Percentiles rank a stretch among this genome's conserved stretches.
phyloP scores from a whole-genome alignment of 352 stramenopile genomes.

The Pythium grandisporangium region DNA sequence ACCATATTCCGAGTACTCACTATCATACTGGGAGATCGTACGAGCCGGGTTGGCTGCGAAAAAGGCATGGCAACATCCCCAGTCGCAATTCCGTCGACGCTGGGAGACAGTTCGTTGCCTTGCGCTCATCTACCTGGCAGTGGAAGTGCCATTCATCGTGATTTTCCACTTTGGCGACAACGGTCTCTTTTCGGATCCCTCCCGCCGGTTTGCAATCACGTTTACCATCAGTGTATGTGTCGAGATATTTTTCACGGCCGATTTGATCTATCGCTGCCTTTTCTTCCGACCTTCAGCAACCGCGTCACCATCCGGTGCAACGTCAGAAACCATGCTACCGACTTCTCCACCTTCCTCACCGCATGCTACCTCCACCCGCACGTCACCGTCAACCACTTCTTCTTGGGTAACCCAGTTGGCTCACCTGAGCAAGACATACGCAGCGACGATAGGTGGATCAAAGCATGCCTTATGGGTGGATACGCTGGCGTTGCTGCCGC shows the following conservation, averaged over 20 bases:
- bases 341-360: too few species aligned
- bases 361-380: too few species aligned
- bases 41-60: conserved; percentile 4
- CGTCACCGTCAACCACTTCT: too few species aligned
- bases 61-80: conserved; percentile 4
- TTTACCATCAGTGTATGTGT: conserved; percentile 8
- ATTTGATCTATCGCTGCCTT: conserved; percentile 11
- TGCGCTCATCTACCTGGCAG: conserved; percentile 17
- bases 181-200: conserved; percentile 1
- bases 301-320: conserved; percentile 10
- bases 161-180: conserved; percentile 18
- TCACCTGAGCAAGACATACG: too few species aligned
- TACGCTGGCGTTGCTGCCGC: too few species aligned
- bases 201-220: conserved; percentile 9
- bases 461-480: too few species aligned
- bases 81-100: conserved; percentile 9
- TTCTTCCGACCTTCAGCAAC: conserved; percentile 8
- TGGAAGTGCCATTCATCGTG: conserved; percentile 19
- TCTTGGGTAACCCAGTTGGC: too few species aligned
- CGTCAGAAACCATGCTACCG: too few species aligned
- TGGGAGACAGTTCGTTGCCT: conserved; percentile 14
- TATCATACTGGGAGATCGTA: conserved; percentile 9
- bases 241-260: conserved; percentile 14
- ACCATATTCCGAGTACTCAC: too few species aligned
- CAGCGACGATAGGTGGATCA: too few species aligned